Conservation (phyloP, 2,329 filamentous ascomycete species). For the Fusarium sp. region DNA sequence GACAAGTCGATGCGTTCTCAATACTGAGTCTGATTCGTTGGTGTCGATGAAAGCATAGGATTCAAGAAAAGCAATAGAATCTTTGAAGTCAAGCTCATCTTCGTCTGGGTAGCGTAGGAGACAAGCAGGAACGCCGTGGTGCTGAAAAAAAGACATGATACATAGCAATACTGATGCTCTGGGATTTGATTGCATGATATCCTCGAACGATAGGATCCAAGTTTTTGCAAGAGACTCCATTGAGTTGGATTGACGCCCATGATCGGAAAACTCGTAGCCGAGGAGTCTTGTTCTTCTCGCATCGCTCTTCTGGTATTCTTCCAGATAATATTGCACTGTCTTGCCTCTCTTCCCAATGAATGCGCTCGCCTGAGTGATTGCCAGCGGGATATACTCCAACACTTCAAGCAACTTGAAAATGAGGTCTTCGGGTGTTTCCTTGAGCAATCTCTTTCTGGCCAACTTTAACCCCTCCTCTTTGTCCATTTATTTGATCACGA, state of each 20-base stretch:
- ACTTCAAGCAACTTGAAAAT: background rate
- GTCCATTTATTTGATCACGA: background rate
- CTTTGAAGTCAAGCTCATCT: background rate
- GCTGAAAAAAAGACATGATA: background rate
- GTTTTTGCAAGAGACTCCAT: conserved; percentile 4
- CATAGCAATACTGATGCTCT: background rate
- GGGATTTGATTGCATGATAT: background rate
- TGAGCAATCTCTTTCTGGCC: background rate
- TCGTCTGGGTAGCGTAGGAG: background rate
- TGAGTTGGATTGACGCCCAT: background rate
- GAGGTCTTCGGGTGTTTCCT: background rate
- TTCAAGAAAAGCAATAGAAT: background rate
- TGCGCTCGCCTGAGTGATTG: conserved; percentile 1
- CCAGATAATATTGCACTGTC: background rate
- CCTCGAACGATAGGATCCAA: conserved; percentile 1
- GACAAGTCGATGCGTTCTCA: background rate
- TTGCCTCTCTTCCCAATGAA: conserved; percentile 3
- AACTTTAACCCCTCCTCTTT: background rate
- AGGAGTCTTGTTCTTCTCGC: background rate
- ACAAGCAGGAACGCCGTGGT: background rate
- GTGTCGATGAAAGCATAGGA: background rate
- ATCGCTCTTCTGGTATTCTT: background rate
- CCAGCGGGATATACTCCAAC: conserved; percentile 1
- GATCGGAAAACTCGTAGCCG: conserved; percentile 2
- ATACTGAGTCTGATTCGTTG: background rate